phyloP scores from a whole-genome alignment of 176 grass and related monocot species.

The Melocanna baccifera region DNA sequence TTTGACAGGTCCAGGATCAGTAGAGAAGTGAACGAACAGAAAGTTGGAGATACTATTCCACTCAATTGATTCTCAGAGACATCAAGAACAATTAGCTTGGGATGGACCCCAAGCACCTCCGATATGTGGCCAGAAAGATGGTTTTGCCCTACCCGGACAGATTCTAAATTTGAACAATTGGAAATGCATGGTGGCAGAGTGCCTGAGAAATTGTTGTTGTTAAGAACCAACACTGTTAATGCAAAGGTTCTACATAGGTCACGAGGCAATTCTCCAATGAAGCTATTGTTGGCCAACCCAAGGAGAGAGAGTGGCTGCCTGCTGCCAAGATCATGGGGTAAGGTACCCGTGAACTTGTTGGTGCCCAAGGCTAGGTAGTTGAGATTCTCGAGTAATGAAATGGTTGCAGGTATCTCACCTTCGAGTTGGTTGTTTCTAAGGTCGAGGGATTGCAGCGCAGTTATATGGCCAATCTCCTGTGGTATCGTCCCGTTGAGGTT shows the following conservation, averaged over 20 bases:
- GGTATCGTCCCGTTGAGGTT: slow-evolving; percentile 4
- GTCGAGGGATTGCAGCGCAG: neutral
- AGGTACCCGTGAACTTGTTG: slow-evolving; percentile 22
- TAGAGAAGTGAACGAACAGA: slow-evolving; percentile 1
- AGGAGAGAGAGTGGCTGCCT: neutral
- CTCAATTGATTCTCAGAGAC: slow-evolving; percentile 28
- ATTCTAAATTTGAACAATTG: slow-evolving; percentile 13
- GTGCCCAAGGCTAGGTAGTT: neutral
- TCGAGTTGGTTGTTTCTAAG: slow-evolving; percentile 24
- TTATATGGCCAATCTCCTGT: slow-evolving; percentile 27
- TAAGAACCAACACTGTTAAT: neutral
- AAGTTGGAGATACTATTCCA: slow-evolving; percentile 15
- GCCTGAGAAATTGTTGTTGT: slow-evolving; percentile 24
- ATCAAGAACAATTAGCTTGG: slow-evolving; percentile 22
- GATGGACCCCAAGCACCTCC: too few relatives aligned
- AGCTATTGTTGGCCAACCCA: slow-evolving; percentile 32
- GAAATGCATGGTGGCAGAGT: slow-evolving; percentile 6
- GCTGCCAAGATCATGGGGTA: slow-evolving; percentile 1
- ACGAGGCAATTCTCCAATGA: slow-evolving; percentile 17
- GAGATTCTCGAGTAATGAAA: slow-evolving; percentile 12
- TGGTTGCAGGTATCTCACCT: slow-evolving; percentile 10
- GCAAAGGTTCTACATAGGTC: neutral
- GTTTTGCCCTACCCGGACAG: too few relatives aligned
- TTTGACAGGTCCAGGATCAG: slow-evolving; percentile 16
- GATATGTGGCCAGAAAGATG: too few relatives aligned